Base-by-base conservation (phyloP, 164 flowering plant species). In the Annona squamosa region DNA sequence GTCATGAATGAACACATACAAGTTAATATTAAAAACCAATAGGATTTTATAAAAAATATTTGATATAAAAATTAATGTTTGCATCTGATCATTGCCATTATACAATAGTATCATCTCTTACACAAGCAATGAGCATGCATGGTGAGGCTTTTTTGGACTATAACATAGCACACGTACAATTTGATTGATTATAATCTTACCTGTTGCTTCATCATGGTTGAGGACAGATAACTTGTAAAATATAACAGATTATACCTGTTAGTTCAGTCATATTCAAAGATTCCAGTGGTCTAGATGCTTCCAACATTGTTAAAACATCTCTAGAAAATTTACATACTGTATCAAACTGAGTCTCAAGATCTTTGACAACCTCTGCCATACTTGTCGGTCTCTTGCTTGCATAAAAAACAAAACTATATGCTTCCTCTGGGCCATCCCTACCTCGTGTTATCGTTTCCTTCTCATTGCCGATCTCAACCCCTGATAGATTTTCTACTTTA, bases 351-450 rank as follows among this genome's bases (percentile, higher is more conserved):
- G 80, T 80, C 77, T 93, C 97, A 48, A 95, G 90, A 76, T 91
- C 94, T 79, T 86, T 90, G 71, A 95, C 81, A 46, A 95, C 92
- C 81, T 95, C 97, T 66, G 85, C 81, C 97, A 95, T 91, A 80
- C 94, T 93, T 26, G 93, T 88, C n/a, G 93, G 92, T 84, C 89
- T 86, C 73, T 82, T 81, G 75, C 93, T 89, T 17, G 90, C 89
- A 75, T 89, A 93, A 72, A 87, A 98, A 12, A 97, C 89, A 75
- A 86, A 91, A n/a, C 91, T 98, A 26, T 93, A 93, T 18, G 89
- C 82, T 79, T 87, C 94, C 72, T 83, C 88, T 66, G 81, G 81
- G 0, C 76, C 72, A 66, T 88, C 88, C 52, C 72, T 19, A 48
- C 83, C 81, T 67, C 81, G 78, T 48, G 85, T 82, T 41, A 71